A percentile compares a stretch with the other conserved stretches of the same genome.
Conservation (phyloP, 345 rosid genomes). For the Hirschfeldia incana region DNA sequence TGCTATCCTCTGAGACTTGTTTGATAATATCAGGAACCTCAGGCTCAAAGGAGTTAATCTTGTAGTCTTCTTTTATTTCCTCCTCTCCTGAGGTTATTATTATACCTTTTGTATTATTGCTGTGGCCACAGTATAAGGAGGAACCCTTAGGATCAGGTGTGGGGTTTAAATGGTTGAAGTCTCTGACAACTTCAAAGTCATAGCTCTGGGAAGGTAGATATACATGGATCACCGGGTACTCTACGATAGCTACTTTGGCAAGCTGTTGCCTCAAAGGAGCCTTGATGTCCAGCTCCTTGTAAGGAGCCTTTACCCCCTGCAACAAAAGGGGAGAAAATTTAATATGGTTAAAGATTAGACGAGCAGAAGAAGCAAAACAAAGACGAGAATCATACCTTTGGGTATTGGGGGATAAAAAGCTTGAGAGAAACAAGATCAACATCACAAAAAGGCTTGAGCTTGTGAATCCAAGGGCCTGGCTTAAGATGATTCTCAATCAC, state of each 20-base stretch:
- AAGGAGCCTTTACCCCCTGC: slow-evolving; percentile 72
- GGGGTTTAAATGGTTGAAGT: slow-evolving; percentile 6
- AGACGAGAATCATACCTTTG: slow-evolving; percentile 47
- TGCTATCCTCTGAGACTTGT: slow-evolving; percentile 19
- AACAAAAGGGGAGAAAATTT: slow-evolving; percentile 13
- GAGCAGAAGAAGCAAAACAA: background rate
- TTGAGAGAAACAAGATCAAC: slow-evolving; percentile 59
- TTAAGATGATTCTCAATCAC: slow-evolving; percentile 68
- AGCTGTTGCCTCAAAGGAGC: slow-evolving; percentile 67
- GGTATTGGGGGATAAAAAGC: slow-evolving; percentile 57
- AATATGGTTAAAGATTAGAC: background rate
- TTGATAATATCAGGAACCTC: slow-evolving; percentile 47
- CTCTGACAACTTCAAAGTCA: slow-evolving; percentile 64
- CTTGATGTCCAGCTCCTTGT: slow-evolving; percentile 57
- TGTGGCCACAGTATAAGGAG: slow-evolving; percentile 36
- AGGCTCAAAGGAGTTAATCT: slow-evolving; percentile 40
- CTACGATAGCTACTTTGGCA: slow-evolving; percentile 54
- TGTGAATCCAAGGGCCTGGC: slow-evolving; percentile 75
- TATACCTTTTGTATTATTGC: slow-evolving; percentile 45
- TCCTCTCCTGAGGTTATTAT: slow-evolving; percentile 60
- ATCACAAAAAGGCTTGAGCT: slow-evolving; percentile 60
- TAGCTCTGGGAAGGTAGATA: slow-evolving; percentile 65
- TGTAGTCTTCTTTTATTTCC: slow-evolving; percentile 62
- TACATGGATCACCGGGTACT: slow-evolving; percentile 84
- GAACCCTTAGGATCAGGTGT: slow-evolving; percentile 34